A percentile compares a stretch with the other conserved stretches of the same genome.
phyloP scores from a whole-genome alignment of 2,329 filamentous ascomycete genomes.

The Moelleriella libera region DNA sequence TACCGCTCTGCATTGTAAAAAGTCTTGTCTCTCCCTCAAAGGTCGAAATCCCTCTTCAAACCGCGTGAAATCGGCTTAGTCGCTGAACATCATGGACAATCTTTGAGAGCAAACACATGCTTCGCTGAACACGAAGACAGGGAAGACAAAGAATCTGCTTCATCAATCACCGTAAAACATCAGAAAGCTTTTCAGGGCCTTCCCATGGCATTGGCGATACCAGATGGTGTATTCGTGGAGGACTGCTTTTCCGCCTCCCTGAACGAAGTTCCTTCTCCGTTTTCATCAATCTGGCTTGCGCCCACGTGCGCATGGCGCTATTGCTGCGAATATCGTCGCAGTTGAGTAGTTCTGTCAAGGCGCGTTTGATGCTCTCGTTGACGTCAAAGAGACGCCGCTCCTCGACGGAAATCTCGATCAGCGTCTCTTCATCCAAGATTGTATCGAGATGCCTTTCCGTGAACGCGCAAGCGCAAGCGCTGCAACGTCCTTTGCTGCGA shows the following conservation, averaged over 20 bases:
- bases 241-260: constrained; percentile 33
- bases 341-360: constrained; percentile 47
- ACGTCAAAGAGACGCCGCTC: constrained; percentile 40
- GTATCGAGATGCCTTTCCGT: constrained; percentile 18
- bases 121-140: too few species aligned
- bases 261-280: constrained; percentile 44
- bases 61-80: too few species aligned
- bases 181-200: too few species aligned
- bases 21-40: too few species aligned
- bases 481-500: constrained; percentile 16
- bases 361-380: constrained; percentile 47
- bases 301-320: constrained; percentile 38
- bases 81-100: too few species aligned
- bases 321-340: constrained; percentile 39
- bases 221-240: constrained; percentile 13
- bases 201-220: too few species aligned
- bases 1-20: too few species aligned
- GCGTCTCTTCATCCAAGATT: constrained; percentile 31
- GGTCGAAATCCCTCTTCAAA: too few species aligned
- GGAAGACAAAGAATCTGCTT: too few species aligned
- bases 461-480: constrained; percentile 19
- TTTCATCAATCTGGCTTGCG: constrained; percentile 44
- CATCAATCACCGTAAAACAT: too few species aligned
- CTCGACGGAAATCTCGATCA: constrained; percentile 34
- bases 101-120: too few species aligned